Conservation (phyloP, 345 rosid genomes). For the Gossypium rotundifolium region DNA sequence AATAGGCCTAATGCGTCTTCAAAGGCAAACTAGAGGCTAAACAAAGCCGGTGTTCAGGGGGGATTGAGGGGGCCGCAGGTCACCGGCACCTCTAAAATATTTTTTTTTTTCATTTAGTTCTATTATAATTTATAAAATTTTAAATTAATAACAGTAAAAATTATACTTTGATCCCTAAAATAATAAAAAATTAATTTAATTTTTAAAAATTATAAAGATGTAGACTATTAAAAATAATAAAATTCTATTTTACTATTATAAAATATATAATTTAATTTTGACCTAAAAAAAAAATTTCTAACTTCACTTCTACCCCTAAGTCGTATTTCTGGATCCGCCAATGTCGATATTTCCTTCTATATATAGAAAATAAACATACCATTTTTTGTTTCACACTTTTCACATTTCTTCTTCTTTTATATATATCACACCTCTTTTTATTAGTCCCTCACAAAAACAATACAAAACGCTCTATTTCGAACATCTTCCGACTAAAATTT, state of each 20-base stretch:
- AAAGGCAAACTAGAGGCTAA: neutral
- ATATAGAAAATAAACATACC: neutral
- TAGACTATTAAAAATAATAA: too few relatives aligned
- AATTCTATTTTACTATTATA: too few relatives aligned
- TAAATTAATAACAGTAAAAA: too few relatives aligned
- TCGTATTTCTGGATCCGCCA: too few relatives aligned
- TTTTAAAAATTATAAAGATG: too few relatives aligned
- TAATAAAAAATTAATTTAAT: too few relatives aligned
- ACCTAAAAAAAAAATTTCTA: rapidly evolving
- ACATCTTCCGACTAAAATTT: neutral
- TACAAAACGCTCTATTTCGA: neutral
- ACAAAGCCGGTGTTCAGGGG: neutral
- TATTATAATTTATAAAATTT: too few relatives aligned
- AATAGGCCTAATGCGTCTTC: slow-evolving; percentile 3
- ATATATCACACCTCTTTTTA: neutral
- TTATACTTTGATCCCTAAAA: rapidly evolving
- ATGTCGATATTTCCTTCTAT: neutral
- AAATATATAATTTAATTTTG: too few relatives aligned
- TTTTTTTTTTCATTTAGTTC: rapidly evolving
- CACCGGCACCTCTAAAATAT: too few relatives aligned
- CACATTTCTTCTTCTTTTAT: neutral
- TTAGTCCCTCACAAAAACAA: neutral
- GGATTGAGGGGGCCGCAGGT: too few relatives aligned
- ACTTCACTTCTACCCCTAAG: too few relatives aligned
- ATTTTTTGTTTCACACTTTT: neutral